Conservation (phyloP, 345 rosid genomes). For the Eucalyptus marginata region DNA sequence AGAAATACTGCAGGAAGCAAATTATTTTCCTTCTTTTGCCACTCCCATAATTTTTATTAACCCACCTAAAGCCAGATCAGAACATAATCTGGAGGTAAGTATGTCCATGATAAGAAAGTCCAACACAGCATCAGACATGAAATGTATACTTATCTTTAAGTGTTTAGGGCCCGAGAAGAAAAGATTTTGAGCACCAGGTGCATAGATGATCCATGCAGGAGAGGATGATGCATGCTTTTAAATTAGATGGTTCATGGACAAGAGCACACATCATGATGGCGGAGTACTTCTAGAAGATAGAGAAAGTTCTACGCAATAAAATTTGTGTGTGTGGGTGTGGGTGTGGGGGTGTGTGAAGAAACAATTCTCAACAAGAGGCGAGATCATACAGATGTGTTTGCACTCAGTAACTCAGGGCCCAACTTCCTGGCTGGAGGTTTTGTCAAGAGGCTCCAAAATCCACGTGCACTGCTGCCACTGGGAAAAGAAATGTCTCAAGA, state of each 20-base stretch:
- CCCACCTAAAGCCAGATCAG: not conserved
- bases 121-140: not conserved
- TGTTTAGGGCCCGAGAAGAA: not conserved
- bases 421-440: slow-evolving; percentile 25
- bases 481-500: not conserved
- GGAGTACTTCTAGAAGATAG: not conserved
- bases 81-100: not conserved
- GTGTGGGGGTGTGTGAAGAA: not conserved
- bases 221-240: not conserved
- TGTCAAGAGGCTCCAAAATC: slow-evolving; percentile 47
- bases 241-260: not conserved
- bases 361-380: not conserved
- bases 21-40: not conserved
- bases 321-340: too few relatives aligned
- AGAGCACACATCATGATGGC: not conserved
- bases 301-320: not conserved
- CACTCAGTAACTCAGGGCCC: slow-evolving; percentile 14
- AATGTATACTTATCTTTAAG: not conserved
- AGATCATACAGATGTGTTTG: slow-evolving; percentile 17
- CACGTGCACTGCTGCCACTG: slow-evolving; percentile 32
- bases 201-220: not conserved
- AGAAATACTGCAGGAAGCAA: not conserved
- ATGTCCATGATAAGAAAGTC: not conserved
- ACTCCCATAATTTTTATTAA: not conserved
- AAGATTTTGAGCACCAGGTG: not conserved